Conservation (phyloP, 2,329 filamentous ascomycete species). For the Diaporthe destruens region DNA sequence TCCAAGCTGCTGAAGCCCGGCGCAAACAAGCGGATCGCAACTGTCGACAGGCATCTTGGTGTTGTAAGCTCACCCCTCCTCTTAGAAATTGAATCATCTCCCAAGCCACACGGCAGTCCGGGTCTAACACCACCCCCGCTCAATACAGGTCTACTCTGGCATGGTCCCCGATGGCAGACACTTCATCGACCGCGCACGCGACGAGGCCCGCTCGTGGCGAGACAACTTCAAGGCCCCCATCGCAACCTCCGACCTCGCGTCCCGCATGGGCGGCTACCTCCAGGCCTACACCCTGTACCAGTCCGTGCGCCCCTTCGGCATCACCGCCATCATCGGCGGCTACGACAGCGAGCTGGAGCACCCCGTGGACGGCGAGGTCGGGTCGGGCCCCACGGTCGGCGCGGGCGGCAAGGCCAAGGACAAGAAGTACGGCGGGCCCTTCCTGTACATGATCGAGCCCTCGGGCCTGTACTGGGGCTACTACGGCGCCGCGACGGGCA, state of each 20-base stretch:
- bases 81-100: neutral
- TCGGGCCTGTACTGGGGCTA: constrained; percentile 99
- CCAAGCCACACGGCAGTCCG: neutral
- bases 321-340: constrained; percentile 93
- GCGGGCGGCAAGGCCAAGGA: constrained; percentile 84
- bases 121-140: constrained; percentile 18
- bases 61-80: constrained; percentile 72
- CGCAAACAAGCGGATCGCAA: constrained; percentile 97
- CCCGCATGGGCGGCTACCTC: constrained; percentile 94
- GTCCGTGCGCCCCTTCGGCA: constrained; percentile 94
- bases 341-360: constrained; percentile 91
- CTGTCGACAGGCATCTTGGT: constrained; percentile 92
- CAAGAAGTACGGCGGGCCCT: constrained; percentile 87
- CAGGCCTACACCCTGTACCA: constrained; percentile 98
- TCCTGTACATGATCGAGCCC: constrained; percentile 98
- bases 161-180: constrained; percentile 95
- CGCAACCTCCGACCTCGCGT: constrained; percentile 86
- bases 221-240: constrained; percentile 95
- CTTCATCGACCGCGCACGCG: constrained; percentile 93
- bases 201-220: constrained; percentile 93
- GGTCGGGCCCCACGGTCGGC: constrained; percentile 80
- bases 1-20: constrained; percentile 96
- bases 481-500: constrained; percentile 97
- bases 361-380: constrained; percentile 91
- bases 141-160: constrained; percentile 84